Conservation (phyloP, 2,329 filamentous ascomycete species). For the Penicillium sp. region DNA sequence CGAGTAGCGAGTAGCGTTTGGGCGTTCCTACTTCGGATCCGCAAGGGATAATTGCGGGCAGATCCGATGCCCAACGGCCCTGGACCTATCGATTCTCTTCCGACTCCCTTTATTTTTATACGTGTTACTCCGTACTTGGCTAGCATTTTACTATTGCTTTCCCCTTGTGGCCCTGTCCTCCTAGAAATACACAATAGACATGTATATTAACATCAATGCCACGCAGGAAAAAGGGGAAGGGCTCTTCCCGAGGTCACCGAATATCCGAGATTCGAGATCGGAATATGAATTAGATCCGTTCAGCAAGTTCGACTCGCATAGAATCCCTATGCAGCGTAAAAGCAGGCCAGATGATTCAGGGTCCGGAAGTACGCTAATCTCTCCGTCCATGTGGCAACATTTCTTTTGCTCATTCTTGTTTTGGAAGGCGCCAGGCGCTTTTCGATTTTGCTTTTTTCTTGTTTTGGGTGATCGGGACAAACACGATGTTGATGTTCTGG, state of each 20-base stretch:
- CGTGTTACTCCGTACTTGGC: neutral
- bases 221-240: neutral
- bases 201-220: neutral
- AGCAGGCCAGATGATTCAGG: constrained; percentile 2
- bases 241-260: neutral
- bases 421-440: neutral
- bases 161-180: neutral
- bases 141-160: neutral
- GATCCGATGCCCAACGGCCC: constrained; percentile 10
- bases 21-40: neutral
- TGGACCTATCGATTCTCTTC: constrained; percentile 4
- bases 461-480: neutral
- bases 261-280: neutral
- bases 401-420: neutral
- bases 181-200: neutral
- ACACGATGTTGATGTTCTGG: neutral
- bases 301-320: neutral
- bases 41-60: constrained; percentile 12
- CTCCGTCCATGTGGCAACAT: constrained; percentile 14
- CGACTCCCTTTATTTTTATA: neutral
- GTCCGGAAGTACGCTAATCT: constrained; percentile 4
- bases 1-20: neutral
- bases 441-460: neutral
- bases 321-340: constrained; percentile 4
- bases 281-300: neutral